Percentiles rank a stretch among this genome's conserved stretches.
Conservation (phyloP, 495 filamentous ascomycete species). For the Podospora pseudoanserina region DNA sequence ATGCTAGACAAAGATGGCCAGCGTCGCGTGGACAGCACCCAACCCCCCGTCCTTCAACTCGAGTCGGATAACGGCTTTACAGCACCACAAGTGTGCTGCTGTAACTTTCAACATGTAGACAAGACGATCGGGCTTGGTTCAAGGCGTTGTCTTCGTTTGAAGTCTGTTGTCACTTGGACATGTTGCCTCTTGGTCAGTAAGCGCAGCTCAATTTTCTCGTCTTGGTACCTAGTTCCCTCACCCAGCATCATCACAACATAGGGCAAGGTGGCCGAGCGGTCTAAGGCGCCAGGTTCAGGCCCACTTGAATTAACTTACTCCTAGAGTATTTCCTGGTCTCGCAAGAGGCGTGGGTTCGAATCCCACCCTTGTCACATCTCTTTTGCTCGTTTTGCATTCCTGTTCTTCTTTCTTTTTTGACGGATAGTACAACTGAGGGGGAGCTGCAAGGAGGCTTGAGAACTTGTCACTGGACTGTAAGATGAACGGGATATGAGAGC, state of each 20-base stretch:
- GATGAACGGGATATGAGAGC: too few relatives aligned
- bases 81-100: too few relatives aligned
- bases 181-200: neutral
- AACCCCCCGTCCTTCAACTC: too few relatives aligned
- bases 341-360: slow-evolving; percentile 3
- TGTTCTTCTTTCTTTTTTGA: neutral
- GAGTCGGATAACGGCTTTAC: too few relatives aligned
- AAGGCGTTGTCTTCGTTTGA: too few relatives aligned
- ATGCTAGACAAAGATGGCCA: too few relatives aligned
- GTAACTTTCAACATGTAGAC: too few relatives aligned
- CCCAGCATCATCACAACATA: neutral
- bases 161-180: too few relatives aligned
- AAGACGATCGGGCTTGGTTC: too few relatives aligned
- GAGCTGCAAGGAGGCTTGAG: neutral
- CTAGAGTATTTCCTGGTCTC: neutral
- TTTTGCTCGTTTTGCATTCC: neutral
- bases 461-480: neutral
- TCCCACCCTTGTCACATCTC: slow-evolving; percentile 4
- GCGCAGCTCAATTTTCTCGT: neutral
- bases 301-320: neutral
- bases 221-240: neutral
- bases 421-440: neutral
- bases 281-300: neutral
- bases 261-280: neutral
- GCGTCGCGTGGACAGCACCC: too few relatives aligned